Evolutionary conservation across 2,329 filamentous ascomycete species (phyloP).

Genomic region (Colletotrichum lindemuthianum): DNA sequence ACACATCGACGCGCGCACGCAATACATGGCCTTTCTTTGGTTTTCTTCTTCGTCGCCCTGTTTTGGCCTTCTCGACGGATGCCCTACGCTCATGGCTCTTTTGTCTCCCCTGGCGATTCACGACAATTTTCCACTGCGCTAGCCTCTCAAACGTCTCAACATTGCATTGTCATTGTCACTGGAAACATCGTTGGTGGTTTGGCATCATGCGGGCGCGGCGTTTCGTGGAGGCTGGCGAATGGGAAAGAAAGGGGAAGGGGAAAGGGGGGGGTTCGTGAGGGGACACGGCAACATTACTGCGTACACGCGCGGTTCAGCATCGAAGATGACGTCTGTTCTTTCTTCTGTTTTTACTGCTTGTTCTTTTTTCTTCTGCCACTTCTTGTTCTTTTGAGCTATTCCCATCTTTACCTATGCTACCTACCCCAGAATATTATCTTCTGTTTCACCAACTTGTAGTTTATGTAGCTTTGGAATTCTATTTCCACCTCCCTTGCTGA

Average conservation of each 20-base stretch:
- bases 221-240: conserved; percentile 10
- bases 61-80: conserved; percentile 11
- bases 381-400: not conserved
- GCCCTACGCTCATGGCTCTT: not conserved
- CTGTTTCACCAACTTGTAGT: not conserved
- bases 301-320: conserved; percentile 27
- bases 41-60: conserved; percentile 4
- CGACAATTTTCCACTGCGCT: not conserved
- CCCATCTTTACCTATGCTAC: not conserved
- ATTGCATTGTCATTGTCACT: not conserved
- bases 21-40: conserved; percentile 26
- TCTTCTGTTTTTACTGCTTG: not conserved
- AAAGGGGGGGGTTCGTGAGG: not conserved
- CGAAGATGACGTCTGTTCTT: conserved; percentile 19
- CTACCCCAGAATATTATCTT: not conserved
- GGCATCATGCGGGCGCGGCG: conserved; percentile 16
- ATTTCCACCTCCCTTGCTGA: no score
- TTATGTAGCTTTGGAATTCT: no score
- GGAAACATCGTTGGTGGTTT: not conserved
- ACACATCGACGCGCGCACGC: conserved; percentile 8
- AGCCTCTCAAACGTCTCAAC: not conserved
- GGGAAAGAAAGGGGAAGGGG: not conserved
- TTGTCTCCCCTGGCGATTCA: not conserved
- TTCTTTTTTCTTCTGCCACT: not conserved
- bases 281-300: conserved; percentile 3